phyloP scores from a whole-genome alignment of 192 early-diverging fungal species.

The Geosiphon pyriformis region DNA sequence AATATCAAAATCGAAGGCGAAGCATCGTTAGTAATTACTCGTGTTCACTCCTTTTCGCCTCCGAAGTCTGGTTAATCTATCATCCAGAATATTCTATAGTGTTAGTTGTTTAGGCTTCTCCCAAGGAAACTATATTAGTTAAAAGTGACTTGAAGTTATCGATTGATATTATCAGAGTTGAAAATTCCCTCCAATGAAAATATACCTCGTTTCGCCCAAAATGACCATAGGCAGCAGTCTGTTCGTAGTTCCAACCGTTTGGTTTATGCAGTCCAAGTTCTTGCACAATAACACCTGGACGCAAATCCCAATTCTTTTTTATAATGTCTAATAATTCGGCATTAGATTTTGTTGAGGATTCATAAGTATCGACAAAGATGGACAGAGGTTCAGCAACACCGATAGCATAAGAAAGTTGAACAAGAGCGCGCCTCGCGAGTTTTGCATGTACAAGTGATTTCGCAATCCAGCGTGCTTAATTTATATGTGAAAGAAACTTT shows the following conservation, averaged over 20 bases:
- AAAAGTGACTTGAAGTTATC: not conserved
- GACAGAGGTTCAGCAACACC: conserved; percentile 97
- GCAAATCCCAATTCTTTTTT: conserved; percentile 98
- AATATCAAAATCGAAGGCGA: not conserved
- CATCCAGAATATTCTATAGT: conserved; percentile 43
- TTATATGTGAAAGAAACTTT: not conserved
- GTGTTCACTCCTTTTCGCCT: too few relatives aligned
- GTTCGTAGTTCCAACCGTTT: conserved; percentile 68
- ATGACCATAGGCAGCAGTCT: conserved; percentile 96
- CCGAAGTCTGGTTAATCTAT: too few relatives aligned
- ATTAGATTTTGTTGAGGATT: conserved; percentile 87
- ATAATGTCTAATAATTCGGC: conserved; percentile 89
- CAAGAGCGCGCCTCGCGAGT: conserved; percentile 86
- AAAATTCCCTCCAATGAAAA: not conserved
- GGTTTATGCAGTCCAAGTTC: conserved; percentile 98
- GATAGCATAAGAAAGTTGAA: conserved; percentile 98
- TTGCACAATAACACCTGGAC: conserved; percentile 97
- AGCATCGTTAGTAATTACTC: not conserved
- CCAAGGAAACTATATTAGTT: conserved; percentile 66
- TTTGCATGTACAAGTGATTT: conserved; percentile 93
- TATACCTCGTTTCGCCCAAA: conserved; percentile 75
- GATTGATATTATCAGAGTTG: not conserved
- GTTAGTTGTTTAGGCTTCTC: conserved; percentile 83
- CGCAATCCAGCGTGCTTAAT: conserved; percentile 87
- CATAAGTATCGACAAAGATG: conserved; percentile 94